These are phyloP conservation scores for Thelephora ganbajun DNA, from an alignment of 768 basidiomycete genomes.

Conservation along the genomic window DNA sequence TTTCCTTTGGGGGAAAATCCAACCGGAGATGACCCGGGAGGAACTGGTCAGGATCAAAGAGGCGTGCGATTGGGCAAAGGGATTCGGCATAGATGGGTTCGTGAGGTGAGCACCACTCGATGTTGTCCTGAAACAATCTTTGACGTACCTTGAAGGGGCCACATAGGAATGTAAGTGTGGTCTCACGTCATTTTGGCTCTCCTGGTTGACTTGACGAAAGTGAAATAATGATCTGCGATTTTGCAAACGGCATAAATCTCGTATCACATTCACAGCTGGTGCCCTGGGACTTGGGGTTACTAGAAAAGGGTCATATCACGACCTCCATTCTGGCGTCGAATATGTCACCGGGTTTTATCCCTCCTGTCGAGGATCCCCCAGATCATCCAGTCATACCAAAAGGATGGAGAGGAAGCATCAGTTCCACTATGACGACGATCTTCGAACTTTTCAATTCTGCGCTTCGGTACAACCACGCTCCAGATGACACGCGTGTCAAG, in stretches of 20 bases:
- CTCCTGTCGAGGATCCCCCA: not conserved
- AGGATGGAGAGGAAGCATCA: slow-evolving; percentile 8
- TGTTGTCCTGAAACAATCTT: not conserved
- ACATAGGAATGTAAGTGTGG: not conserved
- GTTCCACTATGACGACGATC: no score
- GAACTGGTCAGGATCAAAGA: not conserved
- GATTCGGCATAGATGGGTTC: not conserved
- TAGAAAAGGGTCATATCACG: not conserved
- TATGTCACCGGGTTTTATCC: not conserved
- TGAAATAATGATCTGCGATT: not conserved
- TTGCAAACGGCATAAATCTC: not conserved
- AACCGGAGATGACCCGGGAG: not conserved
- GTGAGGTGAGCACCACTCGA: not conserved
- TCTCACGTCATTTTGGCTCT: not conserved
- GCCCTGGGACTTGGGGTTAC: not conserved
- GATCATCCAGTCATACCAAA: not conserved
- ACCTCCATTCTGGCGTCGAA: not conserved
- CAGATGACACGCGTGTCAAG: slow-evolving; percentile 29
- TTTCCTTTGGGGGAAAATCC: not conserved
- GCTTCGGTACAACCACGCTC: slow-evolving; percentile 26
- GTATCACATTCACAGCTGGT: not conserved
- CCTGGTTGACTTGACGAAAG: not conserved
- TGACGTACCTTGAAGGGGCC: not conserved
- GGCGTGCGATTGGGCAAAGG: not conserved
- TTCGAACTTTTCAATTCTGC: slow-evolving; percentile 20